Evolutionary conservation across 2,329 filamentous ascomycete genomes (phyloP).

Genomic region (Penicillium psychrosexuale): DNA sequence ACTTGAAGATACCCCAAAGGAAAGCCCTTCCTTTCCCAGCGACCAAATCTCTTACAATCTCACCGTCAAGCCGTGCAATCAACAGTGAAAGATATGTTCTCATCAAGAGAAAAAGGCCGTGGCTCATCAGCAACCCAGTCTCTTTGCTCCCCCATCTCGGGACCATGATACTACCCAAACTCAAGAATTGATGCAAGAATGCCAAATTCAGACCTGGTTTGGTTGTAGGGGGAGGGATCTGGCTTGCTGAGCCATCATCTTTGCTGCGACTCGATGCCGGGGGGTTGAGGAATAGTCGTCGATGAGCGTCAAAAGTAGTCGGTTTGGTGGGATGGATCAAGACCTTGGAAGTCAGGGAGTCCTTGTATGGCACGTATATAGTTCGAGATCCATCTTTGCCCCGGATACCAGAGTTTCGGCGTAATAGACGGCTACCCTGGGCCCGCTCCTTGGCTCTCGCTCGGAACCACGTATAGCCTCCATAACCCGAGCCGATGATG

Average conservation of each 20-base stretch:
- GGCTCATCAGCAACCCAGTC: constrained; percentile 82
- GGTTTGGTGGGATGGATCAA: constrained; percentile 86
- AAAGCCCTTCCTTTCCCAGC: constrained; percentile 88
- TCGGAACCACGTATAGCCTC: constrained; percentile 74
- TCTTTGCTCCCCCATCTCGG: constrained; percentile 95
- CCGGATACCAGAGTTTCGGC: constrained; percentile 87
- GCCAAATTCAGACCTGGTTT: constrained; percentile 94
- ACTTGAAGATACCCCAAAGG: constrained; percentile 84
- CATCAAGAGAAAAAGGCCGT: constrained; percentile 84
- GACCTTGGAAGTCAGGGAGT: constrained; percentile 74
- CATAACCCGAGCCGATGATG: constrained; percentile 75
- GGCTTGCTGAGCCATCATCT: constrained; percentile 57
- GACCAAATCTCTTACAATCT: constrained; percentile 95
- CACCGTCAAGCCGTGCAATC: constrained; percentile 88
- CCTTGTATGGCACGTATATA: constrained; percentile 90
- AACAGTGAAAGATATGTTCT: constrained; percentile 91
- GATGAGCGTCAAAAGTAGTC: constrained; percentile 93
- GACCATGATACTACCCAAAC: constrained; percentile 95
- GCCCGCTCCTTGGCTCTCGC: constrained; percentile 72
- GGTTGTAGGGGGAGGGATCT: constrained; percentile 80
- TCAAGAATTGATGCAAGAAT: constrained; percentile 94
- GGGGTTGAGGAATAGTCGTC: constrained; percentile 86
- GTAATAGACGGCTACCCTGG: constrained; percentile 74
- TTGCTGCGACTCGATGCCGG: constrained; percentile 75
- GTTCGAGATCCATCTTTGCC: constrained; percentile 94